phyloP scores from a whole-genome alignment of 768 basidiomycete genomes.

The Mrakia gelida region DNA sequence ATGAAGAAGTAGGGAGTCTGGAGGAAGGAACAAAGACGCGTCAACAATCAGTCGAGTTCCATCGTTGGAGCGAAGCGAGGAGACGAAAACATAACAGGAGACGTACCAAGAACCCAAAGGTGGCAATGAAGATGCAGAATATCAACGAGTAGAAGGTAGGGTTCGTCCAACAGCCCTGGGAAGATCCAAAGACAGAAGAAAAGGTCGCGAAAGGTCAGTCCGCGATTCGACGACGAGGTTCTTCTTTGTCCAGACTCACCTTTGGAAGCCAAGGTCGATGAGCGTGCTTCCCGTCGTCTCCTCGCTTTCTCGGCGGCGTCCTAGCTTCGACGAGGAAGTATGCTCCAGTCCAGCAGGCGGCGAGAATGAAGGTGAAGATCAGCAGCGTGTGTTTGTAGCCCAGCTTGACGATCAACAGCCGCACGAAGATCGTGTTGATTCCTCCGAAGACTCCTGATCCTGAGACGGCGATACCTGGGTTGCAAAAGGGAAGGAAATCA shows the following conservation, averaged over 20 bases:
- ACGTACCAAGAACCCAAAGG: conserved; percentile 13
- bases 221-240: too few relatives aligned
- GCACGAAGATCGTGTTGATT: conserved; percentile 8
- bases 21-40: background rate
- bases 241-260: background rate
- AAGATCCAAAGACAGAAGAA: background rate
- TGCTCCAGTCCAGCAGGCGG: background rate
- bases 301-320: background rate
- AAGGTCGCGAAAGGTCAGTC: too few relatives aligned
- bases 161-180: background rate
- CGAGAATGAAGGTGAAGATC: conserved; percentile 16
- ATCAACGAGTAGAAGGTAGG: conserved; percentile 14
- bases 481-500: background rate
- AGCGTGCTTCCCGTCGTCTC: background rate
- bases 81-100: background rate
- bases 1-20: conserved; percentile 19
- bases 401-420: conserved; percentile 14
- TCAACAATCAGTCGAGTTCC: background rate
- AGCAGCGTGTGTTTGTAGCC: conserved; percentile 16
- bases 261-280: conserved; percentile 18
- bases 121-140: conserved; percentile 5
- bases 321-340: conserved; percentile 11
- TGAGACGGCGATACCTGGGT: conserved; percentile 16
- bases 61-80: background rate
- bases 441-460: conserved; percentile 23